phyloP scores from a whole-genome alignment of 2,329 filamentous ascomycete genomes.

The Aciculosporium take region DNA sequence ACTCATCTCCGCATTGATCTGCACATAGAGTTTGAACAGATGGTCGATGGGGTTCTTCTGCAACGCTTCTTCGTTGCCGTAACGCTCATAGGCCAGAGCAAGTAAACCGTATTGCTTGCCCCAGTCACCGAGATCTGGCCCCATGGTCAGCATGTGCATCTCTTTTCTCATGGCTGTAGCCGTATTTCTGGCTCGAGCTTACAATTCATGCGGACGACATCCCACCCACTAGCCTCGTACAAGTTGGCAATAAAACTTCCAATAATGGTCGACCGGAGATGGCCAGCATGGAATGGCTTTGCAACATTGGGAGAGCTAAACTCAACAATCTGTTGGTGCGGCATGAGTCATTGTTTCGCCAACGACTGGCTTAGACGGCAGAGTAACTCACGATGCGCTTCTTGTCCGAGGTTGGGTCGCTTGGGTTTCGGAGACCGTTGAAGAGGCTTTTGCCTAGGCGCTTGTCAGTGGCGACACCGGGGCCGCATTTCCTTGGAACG shows the following conservation, averaged over 20 bases:
- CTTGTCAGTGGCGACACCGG: not conserved
- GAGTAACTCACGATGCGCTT: conserved; percentile 36
- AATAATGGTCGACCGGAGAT: conserved; percentile 66
- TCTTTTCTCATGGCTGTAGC: not conserved
- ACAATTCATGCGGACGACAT: conserved; percentile 56
- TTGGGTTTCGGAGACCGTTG: conserved; percentile 46
- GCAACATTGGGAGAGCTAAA: conserved; percentile 81
- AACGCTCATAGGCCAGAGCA: conserved; percentile 60
- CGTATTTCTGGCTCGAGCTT: conserved; percentile 1
- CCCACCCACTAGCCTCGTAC: conserved; percentile 57
- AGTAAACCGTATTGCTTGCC: conserved; percentile 64
- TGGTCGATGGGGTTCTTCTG: conserved; percentile 65
- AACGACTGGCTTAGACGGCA: not conserved
- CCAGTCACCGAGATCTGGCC: conserved; percentile 58
- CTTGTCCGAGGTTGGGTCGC: conserved; percentile 42
- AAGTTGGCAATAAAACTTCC: conserved; percentile 63
- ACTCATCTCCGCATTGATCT: conserved; percentile 54
- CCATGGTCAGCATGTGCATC: not conserved
- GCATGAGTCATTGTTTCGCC: not conserved
- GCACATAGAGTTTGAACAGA: conserved; percentile 68
- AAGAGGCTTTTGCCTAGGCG: conserved; percentile 44
- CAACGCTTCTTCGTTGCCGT: conserved; percentile 59
- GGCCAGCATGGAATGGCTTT: conserved; percentile 70
- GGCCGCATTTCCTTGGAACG: not conserved
- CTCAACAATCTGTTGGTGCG: conserved; percentile 43